Evolutionary conservation across 2,329 filamentous ascomycete species (phyloP).

Genomic region (Talaromyces sp.): DNA sequence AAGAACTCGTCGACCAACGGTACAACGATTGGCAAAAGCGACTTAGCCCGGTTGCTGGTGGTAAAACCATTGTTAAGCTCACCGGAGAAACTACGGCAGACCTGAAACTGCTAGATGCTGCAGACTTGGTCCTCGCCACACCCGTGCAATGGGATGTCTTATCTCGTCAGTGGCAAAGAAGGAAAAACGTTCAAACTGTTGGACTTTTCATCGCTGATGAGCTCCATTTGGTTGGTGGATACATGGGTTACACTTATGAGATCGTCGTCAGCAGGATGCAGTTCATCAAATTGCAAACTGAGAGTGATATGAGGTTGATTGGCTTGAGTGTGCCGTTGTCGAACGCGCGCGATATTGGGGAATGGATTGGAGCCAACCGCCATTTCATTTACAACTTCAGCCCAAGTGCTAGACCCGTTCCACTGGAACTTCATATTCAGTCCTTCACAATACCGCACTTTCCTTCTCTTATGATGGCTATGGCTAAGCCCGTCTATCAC

Average conservation of each 20-base stretch:
- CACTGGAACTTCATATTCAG: slow-evolving; percentile 89
- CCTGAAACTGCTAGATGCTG: slow-evolving; percentile 77
- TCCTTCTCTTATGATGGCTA: slow-evolving; percentile 95
- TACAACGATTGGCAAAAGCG: slow-evolving; percentile 81
- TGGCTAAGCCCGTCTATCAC: slow-evolving; percentile 90
- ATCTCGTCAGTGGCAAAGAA: slow-evolving; percentile 91
- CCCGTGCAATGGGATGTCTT: slow-evolving; percentile 94
- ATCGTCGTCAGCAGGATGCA: slow-evolving; percentile 97
- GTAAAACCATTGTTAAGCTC: slow-evolving; percentile 86
- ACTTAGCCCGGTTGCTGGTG: slow-evolving; percentile 65
- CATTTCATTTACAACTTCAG: slow-evolving; percentile 99
- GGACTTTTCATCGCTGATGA: slow-evolving; percentile 93
- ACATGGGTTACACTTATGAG: slow-evolving; percentile 86
- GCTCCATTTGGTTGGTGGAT: slow-evolving; percentile 84
- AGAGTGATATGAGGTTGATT: slow-evolving; percentile 78
- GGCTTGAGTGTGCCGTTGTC: slow-evolving; percentile 87
- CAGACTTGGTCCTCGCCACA: slow-evolving; percentile 86
- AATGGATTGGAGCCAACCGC: slow-evolving; percentile 97
- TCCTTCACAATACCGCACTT: slow-evolving; percentile 95
- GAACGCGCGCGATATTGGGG: slow-evolving; percentile 88
- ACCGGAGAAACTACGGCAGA: slow-evolving; percentile 90
- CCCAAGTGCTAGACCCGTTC: slow-evolving; percentile 80
- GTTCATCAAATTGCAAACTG: slow-evolving; percentile 83
- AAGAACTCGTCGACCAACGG: slow-evolving; percentile 80
- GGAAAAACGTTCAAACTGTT: slow-evolving; percentile 90